Evolutionary conservation across 176 grass and related monocot species (phyloP), one percentile per base, ranked within the genome.

Genomic region (Ensete glaucum): DNA sequence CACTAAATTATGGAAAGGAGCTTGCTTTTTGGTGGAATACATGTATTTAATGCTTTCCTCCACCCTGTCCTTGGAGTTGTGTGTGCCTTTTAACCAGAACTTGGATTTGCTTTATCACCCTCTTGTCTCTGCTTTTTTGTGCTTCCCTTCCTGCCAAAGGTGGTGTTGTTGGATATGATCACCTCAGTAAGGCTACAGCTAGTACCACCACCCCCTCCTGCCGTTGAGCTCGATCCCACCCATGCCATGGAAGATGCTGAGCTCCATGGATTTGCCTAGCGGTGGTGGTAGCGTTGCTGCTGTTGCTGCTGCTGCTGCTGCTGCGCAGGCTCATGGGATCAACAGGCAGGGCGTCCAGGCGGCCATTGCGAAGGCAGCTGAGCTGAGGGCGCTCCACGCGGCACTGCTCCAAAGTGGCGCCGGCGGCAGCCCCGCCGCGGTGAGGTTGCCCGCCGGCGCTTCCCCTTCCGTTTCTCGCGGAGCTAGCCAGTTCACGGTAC

Each of bases 341-440:
- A 21, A 76, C 13, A 81, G 78, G 67, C 81, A 64, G 72, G 90
- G 88, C 53, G 80, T 97, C 82, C 90, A 85, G 86, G 85, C 93
- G 51, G 90, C 90, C 77, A 90, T 97, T 66, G 85, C 85, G 74
- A 97, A 97, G 78, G 90, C 93, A 2, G 73, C 88, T 1, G 93
- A 97, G 82, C 88, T 97, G 27, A 91, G 93, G 78, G 87, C 93
- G 21, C 85, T 97, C 56, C 93, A 97, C 60, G 93, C 93, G 49
- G 85, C 87, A 60, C 90, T 97, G 21, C 79, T 97, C 67, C 93
- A 96, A 55, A 74, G 87, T 53, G 71, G 85, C 72, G 52, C 60
- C 68, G 75, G 58, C 15, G 71, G 82, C 16, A 96, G 93, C 83
- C 89, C 89, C 22, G 80, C 87, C 72, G 79, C 85, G 64, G 81